A percentile compares a stretch with the other conserved stretches of the same genome.
Conservation (phyloP, 352 stramenopile species). For the Pythium phragmiticola region DNA sequence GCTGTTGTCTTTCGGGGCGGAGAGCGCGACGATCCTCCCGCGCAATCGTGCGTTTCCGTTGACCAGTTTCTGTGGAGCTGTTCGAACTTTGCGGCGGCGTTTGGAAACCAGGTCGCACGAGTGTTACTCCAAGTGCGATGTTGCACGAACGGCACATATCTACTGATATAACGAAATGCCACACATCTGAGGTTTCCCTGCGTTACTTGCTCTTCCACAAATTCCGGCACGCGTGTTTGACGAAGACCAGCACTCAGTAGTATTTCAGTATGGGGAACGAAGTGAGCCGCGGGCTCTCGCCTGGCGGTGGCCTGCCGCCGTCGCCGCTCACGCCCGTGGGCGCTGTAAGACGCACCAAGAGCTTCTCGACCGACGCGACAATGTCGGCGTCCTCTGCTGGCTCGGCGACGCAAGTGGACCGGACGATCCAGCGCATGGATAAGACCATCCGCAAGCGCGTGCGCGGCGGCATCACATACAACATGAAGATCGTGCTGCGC, state of each 20-base stretch:
- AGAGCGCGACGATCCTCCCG: neutral
- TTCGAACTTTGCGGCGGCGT: neutral
- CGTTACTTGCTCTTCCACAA: neutral
- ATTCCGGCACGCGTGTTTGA: neutral
- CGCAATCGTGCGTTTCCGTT: neutral
- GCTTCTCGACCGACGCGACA: constrained; percentile 31
- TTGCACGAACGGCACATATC: neutral
- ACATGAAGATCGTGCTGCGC: constrained; percentile 90
- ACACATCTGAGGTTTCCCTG: neutral
- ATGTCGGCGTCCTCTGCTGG: constrained; percentile 24
- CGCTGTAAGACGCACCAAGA: constrained; percentile 36
- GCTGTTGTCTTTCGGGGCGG: neutral
- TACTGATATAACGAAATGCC: neutral
- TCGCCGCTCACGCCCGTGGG: constrained; percentile 16
- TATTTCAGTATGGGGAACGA: constrained; percentile 33
- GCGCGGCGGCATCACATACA: constrained; percentile 85
- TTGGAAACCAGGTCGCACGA: constrained; percentile 17
- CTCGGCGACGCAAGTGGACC: constrained; percentile 33
- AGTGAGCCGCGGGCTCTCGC: constrained; percentile 25
- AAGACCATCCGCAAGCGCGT: constrained; percentile 77
- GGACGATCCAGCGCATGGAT: constrained; percentile 82
- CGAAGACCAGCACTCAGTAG: neutral
- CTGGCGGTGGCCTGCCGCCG: constrained; percentile 6
- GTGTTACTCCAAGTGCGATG: constrained; percentile 6
- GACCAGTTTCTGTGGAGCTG: neutral